Base-by-base conservation (phyloP, 2,329 filamentous ascomycete genomes). In the Ambrosiella cleistominuta region DNA sequence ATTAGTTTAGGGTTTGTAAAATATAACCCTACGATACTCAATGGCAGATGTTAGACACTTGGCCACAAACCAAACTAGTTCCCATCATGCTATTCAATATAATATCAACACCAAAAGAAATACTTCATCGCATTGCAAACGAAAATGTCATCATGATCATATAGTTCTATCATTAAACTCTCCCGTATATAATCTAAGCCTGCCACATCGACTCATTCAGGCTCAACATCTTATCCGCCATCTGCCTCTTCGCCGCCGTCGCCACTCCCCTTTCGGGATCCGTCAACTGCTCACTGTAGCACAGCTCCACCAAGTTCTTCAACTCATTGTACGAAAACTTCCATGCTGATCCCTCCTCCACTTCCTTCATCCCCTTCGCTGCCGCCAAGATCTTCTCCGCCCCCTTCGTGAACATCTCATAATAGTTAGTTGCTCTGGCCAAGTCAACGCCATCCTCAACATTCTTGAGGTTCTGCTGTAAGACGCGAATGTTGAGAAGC, bases 381-480 rank as follows among this genome's bases (percentile, higher is more conserved):
- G 79, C 76, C 47, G 73, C 72, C 1, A 88, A 73, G 58, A 88
- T 80, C 8, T 74, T 77, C 53, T 86, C 83, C 0, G 82, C 73
- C 0, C 85, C 85, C 50, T 73, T 70, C 49, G 77, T 77, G 65
- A 86, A 88, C 42, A 91, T 68, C 17, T 77, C 75, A 66, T 82
- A 90, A 70, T 85, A 91, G 60, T 79, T 76, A 17, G 80, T 77
- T 0, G 83, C 79, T 40, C 79, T 73, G 3, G 75, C 74, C 36
- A 91, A 73, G 59, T 79, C 76, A 2, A 86, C 83, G 7, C 78
- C 78, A 1, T 79, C 75, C 69, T 93, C 88, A 57, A 98, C 83
- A 63, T 95, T 95, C 73, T 95, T 95, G 58, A 98, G 80, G 65
- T 95, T 96, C 68, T 98, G 93, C 70, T 97, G 91, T 56, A 98